Conservation (phyloP, 2,329 filamentous ascomycete species). For the Arthrocladium fulminans region DNA sequence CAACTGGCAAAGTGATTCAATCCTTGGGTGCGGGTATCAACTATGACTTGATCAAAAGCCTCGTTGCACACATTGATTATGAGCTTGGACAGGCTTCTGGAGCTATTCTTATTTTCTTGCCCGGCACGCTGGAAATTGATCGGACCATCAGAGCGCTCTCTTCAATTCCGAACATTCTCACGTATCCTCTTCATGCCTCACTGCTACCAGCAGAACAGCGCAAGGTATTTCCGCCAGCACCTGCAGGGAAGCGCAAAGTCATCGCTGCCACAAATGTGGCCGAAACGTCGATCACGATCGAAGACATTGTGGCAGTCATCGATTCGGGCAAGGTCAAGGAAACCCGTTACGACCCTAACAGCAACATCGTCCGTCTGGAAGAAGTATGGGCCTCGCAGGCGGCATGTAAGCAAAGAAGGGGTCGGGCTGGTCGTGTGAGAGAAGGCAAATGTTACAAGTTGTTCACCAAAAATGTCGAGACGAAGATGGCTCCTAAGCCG, state of each 20-base stretch:
- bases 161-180: constrained; percentile 58
- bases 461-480: constrained; percentile 77
- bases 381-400: constrained; percentile 93
- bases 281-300: constrained; percentile 96
- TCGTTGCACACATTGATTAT: constrained; percentile 70
- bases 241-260: constrained; percentile 75
- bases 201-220: constrained; percentile 82
- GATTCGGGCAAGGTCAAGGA: constrained; percentile 95
- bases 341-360: constrained; percentile 83
- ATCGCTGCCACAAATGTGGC: constrained; percentile 95
- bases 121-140: constrained; percentile 85
- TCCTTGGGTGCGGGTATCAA: constrained; percentile 77
- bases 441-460: constrained; percentile 92
- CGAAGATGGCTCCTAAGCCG: constrained; percentile 74
- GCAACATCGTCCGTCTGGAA: constrained; percentile 87
- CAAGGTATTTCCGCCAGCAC: constrained; percentile 69
- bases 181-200: constrained; percentile 83
- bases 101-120: constrained; percentile 90
- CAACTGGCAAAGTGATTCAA: constrained; percentile 61
- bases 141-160: constrained; percentile 63
- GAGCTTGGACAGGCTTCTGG: constrained; percentile 66
- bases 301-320: constrained; percentile 92
- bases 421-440: constrained; percentile 85
- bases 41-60: constrained; percentile 74
- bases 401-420: constrained; percentile 87